Base-by-base conservation (phyloP, 345 rosid species). In the Theobroma cacao region DNA sequence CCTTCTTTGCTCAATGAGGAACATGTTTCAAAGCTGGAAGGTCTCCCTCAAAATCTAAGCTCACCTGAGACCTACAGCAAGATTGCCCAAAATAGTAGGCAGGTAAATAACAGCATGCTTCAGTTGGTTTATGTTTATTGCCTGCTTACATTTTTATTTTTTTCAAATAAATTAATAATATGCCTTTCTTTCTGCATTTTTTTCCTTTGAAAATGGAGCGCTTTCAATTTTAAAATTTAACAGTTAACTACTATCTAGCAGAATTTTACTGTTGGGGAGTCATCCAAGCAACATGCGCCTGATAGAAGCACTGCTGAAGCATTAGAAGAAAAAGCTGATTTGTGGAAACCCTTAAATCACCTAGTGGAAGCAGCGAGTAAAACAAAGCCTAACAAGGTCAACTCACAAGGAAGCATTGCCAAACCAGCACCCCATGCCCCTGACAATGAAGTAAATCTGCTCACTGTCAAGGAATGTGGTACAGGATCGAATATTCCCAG, bases 71-170 rank as follows among this genome's bases (percentile, higher is more conserved):
- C 73, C 47, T 50, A 48, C 22, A 41, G 18, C 62, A 79, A 80
- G 74, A 48, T 68, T 76, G 77, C 77, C 61, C 83, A 63, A 77
- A 53, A 36, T 50, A 69, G 61, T 43, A 69, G 34, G 70, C 80
- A 77, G 90, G 91, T 87, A 79, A 84, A 80, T 31, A 66, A 33
- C 52, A 63, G 40, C 7, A 67, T 58, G 13, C 30, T 74, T 71
- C 33, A 55, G 74, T 50, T 50, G 15, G 26, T 74, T 55, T 43
- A 15, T 53, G 43, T 28, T 62, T 36, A 12, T 43, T 43, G 0
- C 48, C 48, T 14, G 50, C 43, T 28, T 22, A 17, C n/a, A 20
- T 2, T 43, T 22, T 15, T 63, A n/a, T n/a, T 58, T 4, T 60
- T 61, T 61, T 15, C 33, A 9, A 61, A 61, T 30, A 60, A 28